These are phyloP conservation scores for Claviceps africana DNA, from an alignment of 2,329 filamentous ascomycete species.

Conservation along the genomic window DNA sequence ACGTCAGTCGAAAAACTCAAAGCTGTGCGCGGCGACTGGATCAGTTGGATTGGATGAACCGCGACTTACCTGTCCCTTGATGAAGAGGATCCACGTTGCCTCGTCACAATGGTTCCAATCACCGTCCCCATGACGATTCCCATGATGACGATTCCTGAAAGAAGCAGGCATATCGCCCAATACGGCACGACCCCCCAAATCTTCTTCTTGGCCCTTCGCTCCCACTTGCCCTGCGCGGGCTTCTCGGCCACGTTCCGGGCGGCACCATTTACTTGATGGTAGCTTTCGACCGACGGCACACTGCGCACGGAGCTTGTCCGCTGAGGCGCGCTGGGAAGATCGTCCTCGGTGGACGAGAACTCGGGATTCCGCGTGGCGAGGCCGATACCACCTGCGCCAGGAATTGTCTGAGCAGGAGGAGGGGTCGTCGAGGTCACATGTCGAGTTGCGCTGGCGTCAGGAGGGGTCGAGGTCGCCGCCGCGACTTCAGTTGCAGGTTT, in stretches of 20 bases:
- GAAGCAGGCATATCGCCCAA: constrained; percentile 43
- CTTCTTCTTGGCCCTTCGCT: constrained; percentile 37
- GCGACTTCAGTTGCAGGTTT: constrained; percentile 15
- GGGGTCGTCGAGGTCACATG: neutral
- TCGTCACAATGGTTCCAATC: constrained; percentile 14
- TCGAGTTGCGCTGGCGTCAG: neutral
- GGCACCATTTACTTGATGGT: constrained; percentile 40
- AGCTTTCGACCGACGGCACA: constrained; percentile 26
- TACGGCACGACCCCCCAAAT: constrained; percentile 46
- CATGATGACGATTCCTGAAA: constrained; percentile 35
- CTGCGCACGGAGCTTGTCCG: constrained; percentile 36
- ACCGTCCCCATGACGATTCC: constrained; percentile 43
- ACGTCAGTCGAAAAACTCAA: neutral
- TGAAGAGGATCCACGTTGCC: constrained; percentile 3
- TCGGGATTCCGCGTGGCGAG: constrained; percentile 48
- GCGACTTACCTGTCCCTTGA: constrained; percentile 13
- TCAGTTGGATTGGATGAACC: neutral
- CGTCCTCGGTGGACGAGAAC: constrained; percentile 42
- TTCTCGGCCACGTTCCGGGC: constrained; percentile 34
- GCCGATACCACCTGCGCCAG: constrained; percentile 48
- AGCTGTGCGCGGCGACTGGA: neutral
- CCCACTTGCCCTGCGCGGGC: constrained; percentile 34
- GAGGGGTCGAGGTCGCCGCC: constrained; percentile 3
- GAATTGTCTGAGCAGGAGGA: constrained; percentile 17
- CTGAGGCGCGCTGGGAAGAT: constrained; percentile 30